Percentiles rank a stretch among this genome's conserved stretches.
phyloP scores from a whole-genome alignment of 768 basidiomycete genomes.

The Rhodotorula kratochvilovae region DNA sequence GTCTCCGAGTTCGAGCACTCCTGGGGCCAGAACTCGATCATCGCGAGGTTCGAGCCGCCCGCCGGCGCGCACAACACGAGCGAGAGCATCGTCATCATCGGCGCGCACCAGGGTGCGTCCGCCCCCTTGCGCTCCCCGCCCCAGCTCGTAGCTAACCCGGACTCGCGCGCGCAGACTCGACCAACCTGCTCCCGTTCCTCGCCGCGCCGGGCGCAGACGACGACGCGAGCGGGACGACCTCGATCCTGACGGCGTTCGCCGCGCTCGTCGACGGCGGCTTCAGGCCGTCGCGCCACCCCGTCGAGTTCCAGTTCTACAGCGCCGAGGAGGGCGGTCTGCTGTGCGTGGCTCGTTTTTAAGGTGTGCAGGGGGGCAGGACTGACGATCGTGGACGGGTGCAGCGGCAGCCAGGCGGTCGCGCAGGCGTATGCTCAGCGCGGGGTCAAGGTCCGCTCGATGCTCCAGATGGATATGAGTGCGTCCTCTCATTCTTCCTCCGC shows the following conservation, averaged over 20 bases:
- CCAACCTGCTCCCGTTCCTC: constrained; percentile 51
- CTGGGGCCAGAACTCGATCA: constrained; percentile 47
- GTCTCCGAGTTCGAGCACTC: constrained; percentile 48
- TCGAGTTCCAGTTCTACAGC: constrained; percentile 51
- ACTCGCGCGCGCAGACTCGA: constrained; percentile 43
- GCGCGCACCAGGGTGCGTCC: constrained; percentile 7
- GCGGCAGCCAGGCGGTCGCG: constrained; percentile 36
- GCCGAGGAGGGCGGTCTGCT: constrained; percentile 53
- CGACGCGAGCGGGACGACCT: constrained; percentile 49
- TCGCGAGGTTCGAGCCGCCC: constrained; percentile 46
- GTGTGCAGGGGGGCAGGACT: too few species aligned
- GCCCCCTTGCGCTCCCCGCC: too few species aligned
- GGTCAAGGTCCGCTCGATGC: constrained; percentile 9
- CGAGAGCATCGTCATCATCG: constrained; percentile 28
- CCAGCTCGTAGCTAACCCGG: not conserved
- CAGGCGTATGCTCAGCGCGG: constrained; percentile 24
- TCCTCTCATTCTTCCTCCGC: not conserved
- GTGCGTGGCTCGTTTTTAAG: not conserved
- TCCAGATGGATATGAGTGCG: constrained; percentile 48
- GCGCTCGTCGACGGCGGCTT: constrained; percentile 46
- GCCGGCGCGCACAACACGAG: constrained; percentile 30
- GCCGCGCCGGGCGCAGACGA: constrained; percentile 51
- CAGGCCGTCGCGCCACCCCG: constrained; percentile 46
- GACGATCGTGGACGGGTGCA: not conserved
- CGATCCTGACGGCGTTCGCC: constrained; percentile 48